A percentile compares a stretch with the other conserved stretches of the same genome.
phyloP scores from a whole-genome alignment of 495 filamentous ascomycete species.

The Schizothecium vesticola region DNA sequence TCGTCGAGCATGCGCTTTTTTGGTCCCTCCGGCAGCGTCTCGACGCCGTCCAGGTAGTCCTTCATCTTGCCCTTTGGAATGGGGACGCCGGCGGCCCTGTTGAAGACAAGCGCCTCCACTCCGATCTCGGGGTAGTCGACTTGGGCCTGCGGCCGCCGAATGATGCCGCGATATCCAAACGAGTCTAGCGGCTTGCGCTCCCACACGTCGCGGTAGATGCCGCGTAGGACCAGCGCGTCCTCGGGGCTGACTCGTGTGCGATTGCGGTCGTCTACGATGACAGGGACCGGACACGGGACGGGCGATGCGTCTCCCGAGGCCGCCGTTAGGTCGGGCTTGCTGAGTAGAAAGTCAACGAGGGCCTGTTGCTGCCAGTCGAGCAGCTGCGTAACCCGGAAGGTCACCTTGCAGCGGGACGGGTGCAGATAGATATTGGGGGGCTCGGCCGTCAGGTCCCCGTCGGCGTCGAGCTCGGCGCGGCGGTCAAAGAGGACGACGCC shows the following conservation, averaged over 20 bases:
- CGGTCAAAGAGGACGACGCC: slow-evolving; percentile 32
- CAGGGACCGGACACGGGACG: slow-evolving; percentile 13
- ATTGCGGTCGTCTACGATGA: slow-evolving; percentile 16
- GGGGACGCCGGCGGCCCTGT: background rate
- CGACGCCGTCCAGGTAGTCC: background rate
- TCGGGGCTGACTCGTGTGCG: slow-evolving; percentile 14
- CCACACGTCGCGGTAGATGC: slow-evolving; percentile 22
- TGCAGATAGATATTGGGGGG: slow-evolving; percentile 22
- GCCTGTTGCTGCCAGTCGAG: slow-evolving; percentile 17
- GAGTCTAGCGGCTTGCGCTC: slow-evolving; percentile 14
- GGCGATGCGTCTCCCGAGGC: background rate
- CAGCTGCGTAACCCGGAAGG: slow-evolving; percentile 17
- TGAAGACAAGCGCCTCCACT: background rate
- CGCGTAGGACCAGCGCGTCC: slow-evolving; percentile 2
- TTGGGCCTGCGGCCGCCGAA: background rate
- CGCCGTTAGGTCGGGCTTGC: background rate
- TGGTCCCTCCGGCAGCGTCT: too few relatives aligned
- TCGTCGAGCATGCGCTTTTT: too few relatives aligned
- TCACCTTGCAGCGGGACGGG: slow-evolving; percentile 9
- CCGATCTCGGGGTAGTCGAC: background rate
- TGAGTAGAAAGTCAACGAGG: slow-evolving; percentile 21
- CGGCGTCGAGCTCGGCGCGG: background rate
- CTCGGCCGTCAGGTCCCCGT: slow-evolving; percentile 2
- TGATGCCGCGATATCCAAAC: background rate
- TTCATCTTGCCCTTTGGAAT: background rate